Base-by-base conservation (phyloP, 768 basidiomycete genomes). In the Leccinum uliginosum region DNA sequence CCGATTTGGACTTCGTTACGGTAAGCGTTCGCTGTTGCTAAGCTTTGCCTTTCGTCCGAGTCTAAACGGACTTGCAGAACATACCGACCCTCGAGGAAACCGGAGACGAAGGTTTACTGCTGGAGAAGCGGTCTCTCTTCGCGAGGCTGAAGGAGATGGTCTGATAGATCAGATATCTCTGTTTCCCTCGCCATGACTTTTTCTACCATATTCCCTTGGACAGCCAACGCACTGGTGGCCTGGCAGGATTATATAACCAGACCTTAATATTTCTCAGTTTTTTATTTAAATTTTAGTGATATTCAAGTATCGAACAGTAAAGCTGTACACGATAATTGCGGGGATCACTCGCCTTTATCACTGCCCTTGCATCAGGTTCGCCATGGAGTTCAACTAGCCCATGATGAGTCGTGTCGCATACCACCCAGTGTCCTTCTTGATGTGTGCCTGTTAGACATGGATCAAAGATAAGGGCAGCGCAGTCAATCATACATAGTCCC, bases 1-100 rank as follows among this genome's bases (percentile, higher is more conserved):
- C 46, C n/a, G 82, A 89, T 61, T 86, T 88, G 81, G 88, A 89
- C 68, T 86, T 89, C 57, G 79, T 83, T 58, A 85, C 86, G 34
- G 85, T 83, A 56, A 54, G 81, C 68, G 3, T 53, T 30, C 1
- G 6, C 24, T 23, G 3, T 7, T 14, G 27, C 44, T n/a, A 21
- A 46, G 11, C 40, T 14, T 2, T 10, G 2, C 27, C 34, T 34
- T 12, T 26, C 8, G n/a, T 46, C 21, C 30, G 11, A 12, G 15
- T 30, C 50, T 67, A 24, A 59, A 2, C 15, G 35, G 19, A 48
- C 11, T 34, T 21, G 4, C 59, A 86, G 83, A 83, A 86, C 54
- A 84, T 89, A 56, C 88, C 88, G 3, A 79, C 81, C 0, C 50
- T 83, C 30, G 85, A 87, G 70, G 86, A 89, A 71, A 89, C 88